These are phyloP conservation scores for Spathaspora gorwiae DNA, from an alignment of 805 yeast species.

Conservation along the genomic window DNA sequence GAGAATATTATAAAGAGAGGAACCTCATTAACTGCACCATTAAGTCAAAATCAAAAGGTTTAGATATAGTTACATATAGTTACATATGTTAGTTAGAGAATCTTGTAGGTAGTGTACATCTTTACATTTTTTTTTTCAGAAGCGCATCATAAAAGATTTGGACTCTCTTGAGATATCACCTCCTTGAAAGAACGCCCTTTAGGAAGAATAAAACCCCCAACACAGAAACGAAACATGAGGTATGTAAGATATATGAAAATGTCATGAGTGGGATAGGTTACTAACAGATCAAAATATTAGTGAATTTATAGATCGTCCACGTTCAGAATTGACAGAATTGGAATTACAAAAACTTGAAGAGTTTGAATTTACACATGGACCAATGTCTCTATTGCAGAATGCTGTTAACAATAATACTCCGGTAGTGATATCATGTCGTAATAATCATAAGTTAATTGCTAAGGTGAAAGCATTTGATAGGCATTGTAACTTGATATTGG, in stretches of 20 bases:
- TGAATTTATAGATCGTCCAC: conserved; percentile 68
- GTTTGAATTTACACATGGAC: conserved; percentile 84
- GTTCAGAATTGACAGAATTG: conserved; percentile 71
- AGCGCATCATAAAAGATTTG: not conserved
- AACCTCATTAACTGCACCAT: conserved; percentile 76
- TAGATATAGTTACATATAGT: not conserved
- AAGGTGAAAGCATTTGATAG: conserved; percentile 93
- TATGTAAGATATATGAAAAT: conserved; percentile 1
- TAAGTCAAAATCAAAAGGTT: conserved; percentile 43
- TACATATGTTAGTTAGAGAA: not conserved
- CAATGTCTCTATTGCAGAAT: conserved; percentile 80
- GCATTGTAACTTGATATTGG: conserved; percentile 90
- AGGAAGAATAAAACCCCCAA: not conserved
- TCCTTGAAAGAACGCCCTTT: not conserved
- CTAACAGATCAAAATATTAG: conserved; percentile 35
- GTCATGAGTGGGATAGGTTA: no score
- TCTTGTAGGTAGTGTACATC: not conserved
- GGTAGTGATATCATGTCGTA: conserved; percentile 83
- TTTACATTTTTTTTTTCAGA: no score
- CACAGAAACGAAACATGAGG: conserved; percentile 5
- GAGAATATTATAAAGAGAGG: conserved; percentile 78
- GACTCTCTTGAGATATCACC: not conserved
- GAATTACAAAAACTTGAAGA: conserved; percentile 84
- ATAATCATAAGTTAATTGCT: conserved; percentile 87
- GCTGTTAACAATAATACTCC: conserved; percentile 73